Conservation (phyloP, 345 rosid genomes). For the Salix udensis region DNA sequence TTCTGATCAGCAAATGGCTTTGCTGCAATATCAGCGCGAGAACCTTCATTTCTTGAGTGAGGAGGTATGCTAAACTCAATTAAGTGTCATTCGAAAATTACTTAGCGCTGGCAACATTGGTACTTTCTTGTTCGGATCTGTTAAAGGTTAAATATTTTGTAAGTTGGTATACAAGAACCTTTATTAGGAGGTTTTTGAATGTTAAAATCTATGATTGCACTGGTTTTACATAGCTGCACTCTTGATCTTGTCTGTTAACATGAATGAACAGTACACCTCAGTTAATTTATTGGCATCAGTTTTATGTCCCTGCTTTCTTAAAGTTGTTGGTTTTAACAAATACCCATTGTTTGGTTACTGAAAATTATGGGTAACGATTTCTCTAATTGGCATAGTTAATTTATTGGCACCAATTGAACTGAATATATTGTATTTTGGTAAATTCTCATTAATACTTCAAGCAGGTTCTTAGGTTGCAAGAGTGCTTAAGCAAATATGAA, state of each 20-base stretch:
- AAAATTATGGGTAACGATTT: neutral
- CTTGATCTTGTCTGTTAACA: neutral
- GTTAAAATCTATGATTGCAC: neutral
- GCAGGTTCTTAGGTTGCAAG: slow-evolving; percentile 86
- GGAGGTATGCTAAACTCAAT: slow-evolving; percentile 49
- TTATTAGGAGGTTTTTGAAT: neutral
- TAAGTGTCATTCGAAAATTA: neutral
- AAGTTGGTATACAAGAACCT: too few relatives aligned
- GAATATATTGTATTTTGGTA: neutral
- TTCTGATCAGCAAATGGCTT: slow-evolving; percentile 94
- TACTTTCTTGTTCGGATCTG: neutral
- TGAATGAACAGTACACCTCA: too few relatives aligned
- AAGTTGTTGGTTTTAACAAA: neutral
- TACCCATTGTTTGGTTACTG: slow-evolving; percentile 2
- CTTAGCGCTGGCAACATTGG: neutral
- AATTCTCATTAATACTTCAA: neutral
- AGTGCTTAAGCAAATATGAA: slow-evolving; percentile 88
- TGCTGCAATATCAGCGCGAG: slow-evolving; percentile 95
- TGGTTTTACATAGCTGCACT: neutral
- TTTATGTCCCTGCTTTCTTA: neutral
- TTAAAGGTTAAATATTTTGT: neutral
- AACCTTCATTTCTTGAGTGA: slow-evolving; percentile 92
- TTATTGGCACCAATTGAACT: slow-evolving; percentile 1
- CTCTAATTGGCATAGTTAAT: slow-evolving; percentile 3
- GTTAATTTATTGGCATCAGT: neutral